Percentiles rank a stretch among this genome's conserved stretches.
Conservation (phyloP, 2,329 filamentous ascomycete species). For the Lachnellula subtilissima region DNA sequence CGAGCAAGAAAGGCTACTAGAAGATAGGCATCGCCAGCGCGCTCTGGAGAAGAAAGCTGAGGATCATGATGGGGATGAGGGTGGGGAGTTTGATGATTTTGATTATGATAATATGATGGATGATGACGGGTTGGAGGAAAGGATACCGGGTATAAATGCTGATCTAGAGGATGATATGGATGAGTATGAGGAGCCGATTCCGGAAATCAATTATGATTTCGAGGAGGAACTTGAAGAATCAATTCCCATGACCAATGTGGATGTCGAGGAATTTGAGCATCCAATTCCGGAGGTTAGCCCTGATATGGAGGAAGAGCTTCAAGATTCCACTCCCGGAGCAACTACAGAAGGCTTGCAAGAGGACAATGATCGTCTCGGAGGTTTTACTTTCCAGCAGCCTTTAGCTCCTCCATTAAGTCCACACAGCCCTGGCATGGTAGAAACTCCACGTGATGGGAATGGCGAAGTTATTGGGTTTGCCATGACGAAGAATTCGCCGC, state of each 20-base stretch:
- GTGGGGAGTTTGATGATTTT: constrained; percentile 50
- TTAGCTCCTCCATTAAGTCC: constrained; percentile 51
- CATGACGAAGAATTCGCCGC: constrained; percentile 29
- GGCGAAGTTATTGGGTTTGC: constrained; percentile 56
- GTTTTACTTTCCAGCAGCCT: constrained; percentile 36
- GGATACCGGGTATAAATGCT: constrained; percentile 54
- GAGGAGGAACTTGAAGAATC: constrained; percentile 47
- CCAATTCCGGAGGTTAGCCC: constrained; percentile 14
- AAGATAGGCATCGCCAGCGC: constrained; percentile 66
- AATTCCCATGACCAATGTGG: constrained; percentile 54
- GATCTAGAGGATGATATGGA: constrained; percentile 42
- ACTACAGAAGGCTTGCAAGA: constrained; percentile 4
- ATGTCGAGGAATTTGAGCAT: constrained; percentile 32
- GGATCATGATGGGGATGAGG: constrained; percentile 32
- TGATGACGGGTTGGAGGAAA: constrained; percentile 61
- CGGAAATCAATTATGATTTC: constrained; percentile 47
- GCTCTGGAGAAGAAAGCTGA: constrained; percentile 55
- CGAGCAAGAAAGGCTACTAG: constrained; percentile 62
- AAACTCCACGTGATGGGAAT: constrained; percentile 51
- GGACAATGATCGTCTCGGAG: constrained; percentile 18
- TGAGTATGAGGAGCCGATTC: constrained; percentile 62
- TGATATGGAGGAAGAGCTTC: constrained; percentile 23
- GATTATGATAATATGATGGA: constrained; percentile 61
- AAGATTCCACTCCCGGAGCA: constrained; percentile 8
- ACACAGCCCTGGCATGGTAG: constrained; percentile 40